Conservation (phyloP, 2,329 filamentous ascomycete species). For the Clarireedia homoeocarpa region DNA sequence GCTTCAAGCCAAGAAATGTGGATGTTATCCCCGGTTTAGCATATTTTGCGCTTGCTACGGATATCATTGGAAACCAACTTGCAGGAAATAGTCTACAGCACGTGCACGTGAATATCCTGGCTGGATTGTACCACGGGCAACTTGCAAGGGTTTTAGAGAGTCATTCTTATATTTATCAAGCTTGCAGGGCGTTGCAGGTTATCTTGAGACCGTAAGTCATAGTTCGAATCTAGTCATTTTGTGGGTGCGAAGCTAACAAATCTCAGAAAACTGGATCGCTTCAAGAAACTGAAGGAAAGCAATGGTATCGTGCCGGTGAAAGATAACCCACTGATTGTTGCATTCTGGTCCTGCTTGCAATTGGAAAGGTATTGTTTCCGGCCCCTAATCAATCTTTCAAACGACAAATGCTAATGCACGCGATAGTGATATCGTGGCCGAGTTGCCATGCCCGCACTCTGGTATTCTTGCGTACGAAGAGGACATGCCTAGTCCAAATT, state of each 20-base stretch:
- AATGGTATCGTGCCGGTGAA: conserved; percentile 13
- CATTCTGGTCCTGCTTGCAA: conserved; percentile 91
- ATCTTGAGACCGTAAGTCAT: conserved; percentile 56
- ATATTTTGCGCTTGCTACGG: conserved; percentile 79
- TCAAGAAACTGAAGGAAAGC: conserved; percentile 33
- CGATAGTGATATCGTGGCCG: conserved; percentile 77
- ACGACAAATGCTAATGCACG: conserved; percentile 11
- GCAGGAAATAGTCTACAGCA: conserved; percentile 78
- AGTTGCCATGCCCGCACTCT: conserved; percentile 59
- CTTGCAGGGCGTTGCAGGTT: conserved; percentile 54
- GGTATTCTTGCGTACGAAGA: conserved; percentile 54
- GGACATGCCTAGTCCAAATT: conserved; percentile 59
- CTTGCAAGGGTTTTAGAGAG: conserved; percentile 82
- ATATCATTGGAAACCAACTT: conserved; percentile 75
- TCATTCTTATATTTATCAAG: conserved; percentile 52
- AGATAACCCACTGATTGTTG: conserved; percentile 62
- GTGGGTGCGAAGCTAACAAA: conserved; percentile 1
- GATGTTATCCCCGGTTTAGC: conserved; percentile 84
- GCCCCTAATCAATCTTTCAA: neutral
- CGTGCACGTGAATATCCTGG: conserved; percentile 77
- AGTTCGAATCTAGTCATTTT: neutral
- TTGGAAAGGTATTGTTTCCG: conserved; percentile 63
- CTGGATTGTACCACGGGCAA: conserved; percentile 83
- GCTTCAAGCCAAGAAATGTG: conserved; percentile 48
- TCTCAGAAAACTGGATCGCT: conserved; percentile 28